Percentiles rank a stretch among this genome's conserved stretches.
Evolutionary conservation across 176 grass and related monocot species (phyloP).

Genomic region (Bothriochloa decipiens): DNA sequence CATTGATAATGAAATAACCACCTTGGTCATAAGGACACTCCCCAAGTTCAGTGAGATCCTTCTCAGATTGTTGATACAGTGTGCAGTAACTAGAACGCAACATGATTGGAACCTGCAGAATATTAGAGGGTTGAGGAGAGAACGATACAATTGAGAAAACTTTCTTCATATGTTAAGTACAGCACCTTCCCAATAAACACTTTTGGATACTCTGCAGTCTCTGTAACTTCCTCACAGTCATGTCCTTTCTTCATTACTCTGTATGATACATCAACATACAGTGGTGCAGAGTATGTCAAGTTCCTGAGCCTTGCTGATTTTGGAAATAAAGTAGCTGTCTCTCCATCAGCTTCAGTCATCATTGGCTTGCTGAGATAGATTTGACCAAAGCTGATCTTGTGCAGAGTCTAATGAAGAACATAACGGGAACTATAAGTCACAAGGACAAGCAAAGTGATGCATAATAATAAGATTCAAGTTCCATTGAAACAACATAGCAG

Average conservation of each 20-base stretch:
- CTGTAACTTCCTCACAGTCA: constrained; percentile 95
- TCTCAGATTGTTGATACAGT: constrained; percentile 87
- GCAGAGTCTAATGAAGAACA: constrained; percentile 69
- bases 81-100: constrained; percentile 95
- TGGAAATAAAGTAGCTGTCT: constrained; percentile 93
- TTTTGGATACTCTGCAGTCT: constrained; percentile 89
- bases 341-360: constrained; percentile 97
- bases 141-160: constrained; percentile 39
- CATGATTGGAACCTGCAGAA: constrained; percentile 87
- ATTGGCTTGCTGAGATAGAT: constrained; percentile 96
- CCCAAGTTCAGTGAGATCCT: constrained; percentile 92
- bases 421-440: constrained; percentile 25
- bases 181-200: constrained; percentile 97
- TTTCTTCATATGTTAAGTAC: constrained; percentile 1
- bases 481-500: neutral
- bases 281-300: constrained; percentile 87
- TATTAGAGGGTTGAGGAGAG: neutral
- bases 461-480: constrained; percentile 13
- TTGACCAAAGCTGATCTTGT: constrained; percentile 95
- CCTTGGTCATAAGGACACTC: constrained; percentile 99
- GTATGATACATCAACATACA: constrained; percentile 95
- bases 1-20: constrained; percentile 97
- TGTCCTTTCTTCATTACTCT: constrained; percentile 97
- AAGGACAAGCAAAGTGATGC: neutral
- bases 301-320: constrained; percentile 95